Evolutionary conservation across 2,329 filamentous ascomycete species (phyloP).

Genomic region (Paecilomyces dactylethromorphus): DNA sequence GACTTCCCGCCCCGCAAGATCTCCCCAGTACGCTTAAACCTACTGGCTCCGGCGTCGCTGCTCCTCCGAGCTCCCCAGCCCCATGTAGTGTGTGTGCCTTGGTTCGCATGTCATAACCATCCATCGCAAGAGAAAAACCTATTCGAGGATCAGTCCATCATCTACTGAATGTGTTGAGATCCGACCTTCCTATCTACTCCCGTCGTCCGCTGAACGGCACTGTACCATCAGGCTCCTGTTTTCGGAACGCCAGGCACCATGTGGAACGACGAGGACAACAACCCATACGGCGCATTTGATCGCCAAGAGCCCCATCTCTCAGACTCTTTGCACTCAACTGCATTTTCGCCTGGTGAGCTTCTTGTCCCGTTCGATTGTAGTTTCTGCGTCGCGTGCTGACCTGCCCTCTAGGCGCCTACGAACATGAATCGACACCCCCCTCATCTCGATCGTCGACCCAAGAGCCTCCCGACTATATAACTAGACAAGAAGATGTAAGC

Average conservation of each 20-base stretch:
- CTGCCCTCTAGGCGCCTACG: conserved; percentile 43
- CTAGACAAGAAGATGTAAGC: conserved; percentile 48
- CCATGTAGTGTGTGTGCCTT: neutral
- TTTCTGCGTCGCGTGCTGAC: neutral
- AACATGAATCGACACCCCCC: conserved; percentile 56
- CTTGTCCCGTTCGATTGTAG: neutral
- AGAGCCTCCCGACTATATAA: conserved; percentile 53
- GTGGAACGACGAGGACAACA: conserved; percentile 99
- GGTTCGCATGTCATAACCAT: neutral
- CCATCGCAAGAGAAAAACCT: neutral
- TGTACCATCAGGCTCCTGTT: neutral
- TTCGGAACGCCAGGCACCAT: conserved; percentile 45
- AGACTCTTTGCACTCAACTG: conserved; percentile 57
- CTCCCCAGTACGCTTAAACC: neutral
- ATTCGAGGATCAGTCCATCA: neutral
- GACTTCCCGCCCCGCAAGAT: neutral
- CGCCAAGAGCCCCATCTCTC: conserved; percentile 72
- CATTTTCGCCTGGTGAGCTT: conserved; percentile 47
- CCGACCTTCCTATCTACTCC: neutral
- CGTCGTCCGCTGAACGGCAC: neutral
- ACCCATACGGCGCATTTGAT: conserved; percentile 92
- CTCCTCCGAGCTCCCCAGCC: neutral
- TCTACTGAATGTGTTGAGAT: neutral
- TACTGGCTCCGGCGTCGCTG: neutral
- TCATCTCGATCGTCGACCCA: conserved; percentile 67